phyloP scores from a whole-genome alignment of 495 filamentous ascomycete genomes.

The Podospora didyma region DNA sequence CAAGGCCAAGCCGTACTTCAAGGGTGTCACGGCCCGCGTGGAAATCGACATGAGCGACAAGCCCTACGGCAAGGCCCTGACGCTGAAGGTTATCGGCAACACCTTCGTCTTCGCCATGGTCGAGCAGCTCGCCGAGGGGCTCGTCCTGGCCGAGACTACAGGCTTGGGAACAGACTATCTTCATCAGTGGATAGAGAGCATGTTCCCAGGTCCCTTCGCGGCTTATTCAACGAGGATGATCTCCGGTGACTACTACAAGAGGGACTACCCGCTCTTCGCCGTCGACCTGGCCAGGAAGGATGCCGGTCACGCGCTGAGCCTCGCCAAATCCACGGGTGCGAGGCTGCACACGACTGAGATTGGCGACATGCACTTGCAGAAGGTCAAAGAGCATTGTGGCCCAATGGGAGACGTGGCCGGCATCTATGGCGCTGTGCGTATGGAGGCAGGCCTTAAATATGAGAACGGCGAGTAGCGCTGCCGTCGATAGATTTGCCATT shows the following conservation, averaged over 20 bases:
- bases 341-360: constrained; percentile 62
- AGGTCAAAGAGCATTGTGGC: constrained; percentile 69
- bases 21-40: constrained; percentile 69
- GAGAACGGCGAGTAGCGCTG: constrained; percentile 46
- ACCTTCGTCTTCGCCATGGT: constrained; percentile 83
- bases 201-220: constrained; percentile 61
- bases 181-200: constrained; percentile 60
- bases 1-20: constrained; percentile 67
- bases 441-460: constrained; percentile 66
- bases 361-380: constrained; percentile 58
- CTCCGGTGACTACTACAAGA: constrained; percentile 64
- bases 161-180: constrained; percentile 69
- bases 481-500: neutral
- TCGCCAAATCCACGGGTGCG: constrained; percentile 62
- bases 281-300: constrained; percentile 87
- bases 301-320: constrained; percentile 63
- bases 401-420: constrained; percentile 77
- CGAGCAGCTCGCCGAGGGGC: constrained; percentile 70
- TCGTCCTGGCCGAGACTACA: constrained; percentile 74
- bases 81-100: constrained; percentile 82
- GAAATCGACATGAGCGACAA: constrained; percentile 68
- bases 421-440: constrained; percentile 74
- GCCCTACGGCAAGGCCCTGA: constrained; percentile 52
- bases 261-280: constrained; percentile 70
- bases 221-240: constrained; percentile 73